A percentile compares a stretch with the other conserved stretches of the same genome.
These are phyloP conservation scores for Yarrowia hollandica DNA, from an alignment of 805 yeast genomes.

Conservation along the genomic window DNA sequence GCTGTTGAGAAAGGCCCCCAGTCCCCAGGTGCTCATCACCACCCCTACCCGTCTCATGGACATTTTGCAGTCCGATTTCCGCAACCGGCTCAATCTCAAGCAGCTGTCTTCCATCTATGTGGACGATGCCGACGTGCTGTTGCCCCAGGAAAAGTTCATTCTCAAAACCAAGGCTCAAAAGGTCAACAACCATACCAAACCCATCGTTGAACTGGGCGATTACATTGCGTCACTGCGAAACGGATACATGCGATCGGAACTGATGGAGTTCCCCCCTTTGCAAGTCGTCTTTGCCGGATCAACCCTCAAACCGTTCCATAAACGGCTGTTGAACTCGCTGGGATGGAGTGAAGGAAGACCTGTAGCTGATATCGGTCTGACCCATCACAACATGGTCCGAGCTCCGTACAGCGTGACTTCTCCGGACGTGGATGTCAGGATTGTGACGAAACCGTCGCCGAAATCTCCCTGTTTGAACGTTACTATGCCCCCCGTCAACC, in stretches of 20 bases:
- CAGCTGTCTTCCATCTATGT: constrained; percentile 20
- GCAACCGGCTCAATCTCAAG: constrained; percentile 4
- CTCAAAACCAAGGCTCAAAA: not conserved
- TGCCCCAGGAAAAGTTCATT: constrained; percentile 25
- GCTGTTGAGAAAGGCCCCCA: constrained; percentile 1
- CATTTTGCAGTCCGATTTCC: constrained; percentile 17
- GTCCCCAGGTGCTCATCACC: constrained; percentile 22
- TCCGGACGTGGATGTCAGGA: constrained; percentile 12
- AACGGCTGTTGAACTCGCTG: not conserved
- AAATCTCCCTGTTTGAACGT: not conserved
- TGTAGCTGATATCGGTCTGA: constrained; percentile 6
- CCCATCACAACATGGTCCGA: not conserved
- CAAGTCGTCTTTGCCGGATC: constrained; percentile 16
- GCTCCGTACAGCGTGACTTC: not conserved
- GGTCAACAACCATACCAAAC: constrained; percentile 5
- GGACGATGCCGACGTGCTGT: constrained; percentile 11
- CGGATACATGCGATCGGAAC: constrained; percentile 26
- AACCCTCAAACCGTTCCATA: constrained; percentile 12
- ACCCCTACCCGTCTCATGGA: constrained; percentile 26
- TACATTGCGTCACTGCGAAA: constrained; percentile 17
- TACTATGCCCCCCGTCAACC: not conserved
- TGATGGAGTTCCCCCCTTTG: constrained; percentile 15
- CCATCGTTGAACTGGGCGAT: constrained; percentile 10
- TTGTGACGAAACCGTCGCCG: not conserved
- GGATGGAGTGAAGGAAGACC: constrained; percentile 28